phyloP scores from a whole-genome alignment of 495 filamentous ascomycete genomes.

The Amphirosellinia nigrospora region DNA sequence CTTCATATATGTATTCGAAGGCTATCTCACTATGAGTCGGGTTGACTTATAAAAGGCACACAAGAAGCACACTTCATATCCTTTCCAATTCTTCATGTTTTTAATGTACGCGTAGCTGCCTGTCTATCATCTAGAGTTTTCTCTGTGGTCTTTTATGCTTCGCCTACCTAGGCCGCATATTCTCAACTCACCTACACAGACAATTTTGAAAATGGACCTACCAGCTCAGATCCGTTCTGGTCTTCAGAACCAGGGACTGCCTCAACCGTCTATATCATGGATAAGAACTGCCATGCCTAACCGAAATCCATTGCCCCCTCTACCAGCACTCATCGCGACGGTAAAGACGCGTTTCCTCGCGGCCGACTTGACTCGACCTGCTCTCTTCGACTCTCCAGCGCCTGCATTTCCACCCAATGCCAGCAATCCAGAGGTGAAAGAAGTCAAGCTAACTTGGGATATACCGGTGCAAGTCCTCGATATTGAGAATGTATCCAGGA shows the following conservation, averaged over 20 bases:
- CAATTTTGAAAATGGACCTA: slow-evolving; percentile 32
- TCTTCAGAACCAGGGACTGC: slow-evolving; percentile 43
- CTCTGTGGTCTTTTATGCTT: too few species aligned
- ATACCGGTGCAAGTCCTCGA: slow-evolving; percentile 83
- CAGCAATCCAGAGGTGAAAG: slow-evolving; percentile 53
- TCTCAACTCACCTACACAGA: background rate
- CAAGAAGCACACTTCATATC: too few species aligned
- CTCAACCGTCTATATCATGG: slow-evolving; percentile 48
- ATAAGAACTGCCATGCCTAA: slow-evolving; percentile 42
- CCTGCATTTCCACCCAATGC: slow-evolving; percentile 66
- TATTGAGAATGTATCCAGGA: slow-evolving; percentile 78
- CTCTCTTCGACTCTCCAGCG: slow-evolving; percentile 54
- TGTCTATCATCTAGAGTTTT: too few species aligned
- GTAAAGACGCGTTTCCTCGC: slow-evolving; percentile 80
- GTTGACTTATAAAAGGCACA: too few species aligned
- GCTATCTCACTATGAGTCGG: too few species aligned
- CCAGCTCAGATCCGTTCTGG: slow-evolving; percentile 44
- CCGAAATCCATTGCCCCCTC: slow-evolving; percentile 61
- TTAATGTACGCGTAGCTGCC: too few species aligned
- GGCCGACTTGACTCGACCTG: slow-evolving; percentile 72
- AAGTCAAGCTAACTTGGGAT: slow-evolving; percentile 61
- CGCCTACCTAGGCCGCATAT: background rate
- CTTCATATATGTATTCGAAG: slow-evolving; percentile 5
- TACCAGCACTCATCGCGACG: slow-evolving; percentile 76
- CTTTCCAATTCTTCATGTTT: too few species aligned